Evolutionary conservation across 2,329 filamentous ascomycete genomes (phyloP).

Genomic region (Microcera coccophila): DNA sequence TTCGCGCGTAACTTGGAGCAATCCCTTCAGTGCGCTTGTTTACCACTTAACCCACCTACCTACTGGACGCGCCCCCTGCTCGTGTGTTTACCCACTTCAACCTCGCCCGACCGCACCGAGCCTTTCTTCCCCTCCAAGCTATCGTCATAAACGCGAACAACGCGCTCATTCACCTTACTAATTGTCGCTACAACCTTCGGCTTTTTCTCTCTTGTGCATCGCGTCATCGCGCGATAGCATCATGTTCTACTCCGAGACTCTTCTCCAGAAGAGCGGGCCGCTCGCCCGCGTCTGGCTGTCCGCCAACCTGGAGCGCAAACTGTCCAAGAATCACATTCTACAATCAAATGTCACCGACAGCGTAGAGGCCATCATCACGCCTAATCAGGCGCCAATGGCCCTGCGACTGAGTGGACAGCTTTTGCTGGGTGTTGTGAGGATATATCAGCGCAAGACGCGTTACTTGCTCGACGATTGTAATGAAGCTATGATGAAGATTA

Average conservation of each 20-base stretch:
- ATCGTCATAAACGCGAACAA: slow-evolving; percentile 11
- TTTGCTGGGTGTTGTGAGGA: slow-evolving; percentile 89
- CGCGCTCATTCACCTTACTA: slow-evolving; percentile 5
- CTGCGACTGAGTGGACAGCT: slow-evolving; percentile 90
- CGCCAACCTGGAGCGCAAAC: slow-evolving; percentile 95
- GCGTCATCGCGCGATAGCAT: slow-evolving; percentile 33
- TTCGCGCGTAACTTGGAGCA: slow-evolving; percentile 31
- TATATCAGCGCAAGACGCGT: slow-evolving; percentile 94
- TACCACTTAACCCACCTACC: slow-evolving; percentile 19
- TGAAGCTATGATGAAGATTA: slow-evolving; percentile 95
- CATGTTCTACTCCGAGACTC: slow-evolving; percentile 98
- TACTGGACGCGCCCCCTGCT: slow-evolving; percentile 30
- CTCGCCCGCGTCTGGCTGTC: slow-evolving; percentile 97
- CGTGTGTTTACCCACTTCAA: slow-evolving; percentile 30
- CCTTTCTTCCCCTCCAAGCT: slow-evolving; percentile 13
- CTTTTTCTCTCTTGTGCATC: slow-evolving; percentile 26
- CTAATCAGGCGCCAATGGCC: slow-evolving; percentile 90
- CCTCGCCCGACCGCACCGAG: slow-evolving; percentile 15
- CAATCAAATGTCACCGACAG: slow-evolving; percentile 93
- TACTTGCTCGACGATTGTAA: slow-evolving; percentile 97
- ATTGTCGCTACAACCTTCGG: slow-evolving; percentile 7
- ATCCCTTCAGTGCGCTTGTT: slow-evolving; percentile 33
- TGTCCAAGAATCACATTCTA: slow-evolving; percentile 93
- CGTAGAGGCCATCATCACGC: slow-evolving; percentile 90
- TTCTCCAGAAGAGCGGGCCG: slow-evolving; percentile 94